These are phyloP conservation scores for Ensete glaucum DNA, from an alignment of 176 grass and related monocot species.

Conservation along the genomic window DNA sequence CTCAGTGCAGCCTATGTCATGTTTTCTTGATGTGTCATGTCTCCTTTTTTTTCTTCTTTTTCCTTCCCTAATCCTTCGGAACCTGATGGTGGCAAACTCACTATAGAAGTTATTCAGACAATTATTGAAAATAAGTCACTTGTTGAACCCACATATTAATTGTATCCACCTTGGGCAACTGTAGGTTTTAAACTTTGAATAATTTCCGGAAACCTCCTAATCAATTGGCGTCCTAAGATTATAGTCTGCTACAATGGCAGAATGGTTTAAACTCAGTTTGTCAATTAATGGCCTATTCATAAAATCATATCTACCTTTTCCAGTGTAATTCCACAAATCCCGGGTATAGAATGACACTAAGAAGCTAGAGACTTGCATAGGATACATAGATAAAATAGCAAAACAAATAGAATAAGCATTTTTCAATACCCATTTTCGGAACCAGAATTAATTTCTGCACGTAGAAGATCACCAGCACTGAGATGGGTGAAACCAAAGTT, in stretches of 20 bases:
- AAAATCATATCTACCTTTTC: not conserved
- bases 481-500: slow-evolving; percentile 13
- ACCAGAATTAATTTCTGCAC: slow-evolving; percentile 14
- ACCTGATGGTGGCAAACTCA: not conserved
- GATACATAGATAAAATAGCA: not conserved
- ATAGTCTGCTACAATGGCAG: too few species aligned
- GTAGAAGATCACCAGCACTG: slow-evolving; percentile 14
- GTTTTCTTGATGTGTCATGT: too few species aligned
- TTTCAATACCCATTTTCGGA: slow-evolving; percentile 5
- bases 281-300: not conserved
- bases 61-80: not conserved
- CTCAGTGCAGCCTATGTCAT: too few species aligned
- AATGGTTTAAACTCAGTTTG: not conserved
- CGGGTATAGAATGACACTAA: not conserved
- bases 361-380: not conserved
- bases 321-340: not conserved
- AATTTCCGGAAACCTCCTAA: not conserved
- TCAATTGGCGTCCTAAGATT: not conserved
- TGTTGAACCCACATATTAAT: too few species aligned
- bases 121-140: not conserved
- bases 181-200: not conserved
- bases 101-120: not conserved
- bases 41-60: not conserved
- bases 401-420: not conserved
- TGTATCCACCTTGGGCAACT: not conserved